Evolutionary conservation across 2,329 filamentous ascomycete genomes (phyloP), one percentile per base, ranked within the genome.

Genomic region (Colletotrichum truncatum): DNA sequence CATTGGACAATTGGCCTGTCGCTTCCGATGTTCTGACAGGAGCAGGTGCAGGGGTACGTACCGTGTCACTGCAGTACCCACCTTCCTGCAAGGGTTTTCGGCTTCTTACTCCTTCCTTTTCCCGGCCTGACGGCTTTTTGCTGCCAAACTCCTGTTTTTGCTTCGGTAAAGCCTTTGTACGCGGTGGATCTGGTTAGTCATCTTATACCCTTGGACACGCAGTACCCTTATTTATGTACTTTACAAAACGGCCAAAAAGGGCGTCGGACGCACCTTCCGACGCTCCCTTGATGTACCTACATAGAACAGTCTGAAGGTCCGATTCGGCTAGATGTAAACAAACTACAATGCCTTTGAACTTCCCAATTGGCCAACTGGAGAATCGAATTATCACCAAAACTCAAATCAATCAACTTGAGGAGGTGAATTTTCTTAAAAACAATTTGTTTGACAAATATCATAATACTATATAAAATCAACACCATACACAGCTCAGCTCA

Each of bases 61-160:
- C 34, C 41, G 6, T 7, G 3, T 28, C 26, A 10, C 10, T 14
- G 14, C 6, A 6, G 26, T 4, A 4, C 8, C 39, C 39, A 4
- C 38, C 18, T 2, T 5, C 39, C 8, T 12, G 16, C 57, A 65
- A 49, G 62, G 62, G 57, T 30, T 65, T 65, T 65, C 62, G 62
- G 62, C 62, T 62, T 65, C 48, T 54, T 28, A 53, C 32, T 55
- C n/a, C 45, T n/a, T 43, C 30, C 12, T 14, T 36, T 49, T 36
- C 28, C 43, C 49, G 62, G 48, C 46, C 45, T 34, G 34, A 43
- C 53, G 60, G 59, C 52, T 39, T 48, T 43, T 57, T 28, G 14
- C 16, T 25, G 18, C 43, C 32, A 25, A 11, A 30, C 45, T 51
- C 16, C 26, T 51, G n/a, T 30, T 51, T 18, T 51, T 18, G 7